Evolutionary conservation across 75 land plant species (phyloP).

Genomic region (Pinus tabuliformis): DNA sequence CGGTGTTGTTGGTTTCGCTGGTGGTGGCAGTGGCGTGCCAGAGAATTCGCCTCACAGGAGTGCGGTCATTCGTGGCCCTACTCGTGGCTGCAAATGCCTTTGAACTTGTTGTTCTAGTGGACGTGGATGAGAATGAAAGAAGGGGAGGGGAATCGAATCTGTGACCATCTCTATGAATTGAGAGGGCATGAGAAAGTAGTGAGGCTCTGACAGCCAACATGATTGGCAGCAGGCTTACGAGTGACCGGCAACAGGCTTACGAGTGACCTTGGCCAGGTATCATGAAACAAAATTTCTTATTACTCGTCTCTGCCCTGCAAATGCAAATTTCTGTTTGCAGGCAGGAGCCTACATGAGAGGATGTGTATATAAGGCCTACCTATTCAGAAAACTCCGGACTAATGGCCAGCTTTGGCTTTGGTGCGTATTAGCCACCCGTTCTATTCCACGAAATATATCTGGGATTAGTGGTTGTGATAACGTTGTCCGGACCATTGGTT

Average conservation of each 20-base stretch:
- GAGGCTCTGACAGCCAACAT: background rate
- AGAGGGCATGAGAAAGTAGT: background rate
- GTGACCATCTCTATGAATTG: background rate
- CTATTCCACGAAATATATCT: background rate
- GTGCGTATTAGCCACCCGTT: background rate
- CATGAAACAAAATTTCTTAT: background rate
- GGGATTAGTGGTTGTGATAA: background rate
- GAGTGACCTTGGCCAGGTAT: background rate
- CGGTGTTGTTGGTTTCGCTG: background rate
- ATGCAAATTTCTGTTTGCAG: too few relatives aligned
- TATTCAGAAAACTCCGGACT: too few relatives aligned
- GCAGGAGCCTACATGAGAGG: too few relatives aligned
- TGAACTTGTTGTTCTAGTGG: background rate
- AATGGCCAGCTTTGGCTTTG: background rate
- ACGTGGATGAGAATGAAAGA: too few relatives aligned
- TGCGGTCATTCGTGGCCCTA: slow-evolving; percentile 1
- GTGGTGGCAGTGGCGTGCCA: slow-evolving; percentile 1
- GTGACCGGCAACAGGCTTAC: too few relatives aligned
- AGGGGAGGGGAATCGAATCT: background rate
- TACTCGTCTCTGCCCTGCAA: background rate
- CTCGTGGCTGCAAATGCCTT: background rate
- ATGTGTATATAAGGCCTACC: too few relatives aligned
- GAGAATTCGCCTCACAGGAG: background rate
- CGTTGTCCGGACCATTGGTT: too few relatives aligned
- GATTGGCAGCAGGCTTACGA: background rate